phyloP scores from a whole-genome alignment of 768 basidiomycete species.

The Mycena floridula region DNA sequence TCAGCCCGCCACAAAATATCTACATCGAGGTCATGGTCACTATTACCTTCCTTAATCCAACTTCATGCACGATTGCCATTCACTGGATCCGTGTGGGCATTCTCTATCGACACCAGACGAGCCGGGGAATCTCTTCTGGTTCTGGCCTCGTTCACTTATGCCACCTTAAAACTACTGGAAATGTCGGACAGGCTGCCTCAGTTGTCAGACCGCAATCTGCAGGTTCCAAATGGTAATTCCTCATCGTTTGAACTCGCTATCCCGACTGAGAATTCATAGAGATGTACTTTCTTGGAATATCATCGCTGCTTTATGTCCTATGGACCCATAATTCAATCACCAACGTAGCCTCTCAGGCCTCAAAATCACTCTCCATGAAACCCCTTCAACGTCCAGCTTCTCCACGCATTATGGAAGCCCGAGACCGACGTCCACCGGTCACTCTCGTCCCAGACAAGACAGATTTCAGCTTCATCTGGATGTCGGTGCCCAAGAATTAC shows the following conservation, averaged over 20 bases:
- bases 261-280: slow-evolving; percentile 31
- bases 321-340: slow-evolving; percentile 53
- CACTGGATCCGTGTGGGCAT: slow-evolving; percentile 31
- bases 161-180: slow-evolving; percentile 39
- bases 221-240: no score
- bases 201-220: no score
- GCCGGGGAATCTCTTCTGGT: slow-evolving; percentile 62
- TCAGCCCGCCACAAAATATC: slow-evolving; percentile 34
- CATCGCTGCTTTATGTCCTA: slow-evolving; percentile 53
- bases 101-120: slow-evolving; percentile 57
- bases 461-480: slow-evolving; percentile 75
- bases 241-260: neutral
- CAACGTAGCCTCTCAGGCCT: neutral
- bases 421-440: slow-evolving; percentile 36
- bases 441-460: slow-evolving; percentile 29
- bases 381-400: slow-evolving; percentile 28
- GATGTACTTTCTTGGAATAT: slow-evolving; percentile 46
- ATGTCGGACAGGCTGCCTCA: slow-evolving; percentile 22
- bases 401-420: slow-evolving; percentile 38
- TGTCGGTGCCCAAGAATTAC: slow-evolving; percentile 88
- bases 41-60: slow-evolving; percentile 45
- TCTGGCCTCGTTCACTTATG: slow-evolving; percentile 54
- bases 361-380: neutral
- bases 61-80: slow-evolving; percentile 40
- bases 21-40: slow-evolving; percentile 16